A percentile compares a stretch with the other conserved stretches of the same genome.
Evolutionary conservation across 768 basidiomycete species (phyloP).

Genomic region (Obba rivulosa): DNA sequence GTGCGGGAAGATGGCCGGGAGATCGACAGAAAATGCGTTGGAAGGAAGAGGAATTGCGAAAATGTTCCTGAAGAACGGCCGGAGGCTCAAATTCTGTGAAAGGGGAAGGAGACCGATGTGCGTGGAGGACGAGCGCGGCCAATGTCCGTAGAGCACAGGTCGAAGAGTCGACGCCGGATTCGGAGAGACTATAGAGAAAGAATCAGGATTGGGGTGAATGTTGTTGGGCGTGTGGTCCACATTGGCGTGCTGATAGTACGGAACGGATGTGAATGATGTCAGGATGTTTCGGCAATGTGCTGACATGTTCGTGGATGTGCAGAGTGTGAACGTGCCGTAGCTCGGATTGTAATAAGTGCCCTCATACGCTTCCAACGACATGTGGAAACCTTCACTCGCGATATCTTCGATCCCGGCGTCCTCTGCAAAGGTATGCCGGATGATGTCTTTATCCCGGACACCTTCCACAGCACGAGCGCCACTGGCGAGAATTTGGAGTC

Average conservation of each 20-base stretch:
- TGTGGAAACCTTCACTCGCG: background rate
- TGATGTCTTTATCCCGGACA: too few relatives aligned
- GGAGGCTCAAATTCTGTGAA: too few relatives aligned
- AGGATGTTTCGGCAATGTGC: conserved; percentile 9
- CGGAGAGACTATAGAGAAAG: too few relatives aligned
- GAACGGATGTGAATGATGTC: conserved; percentile 6
- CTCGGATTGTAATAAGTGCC: conserved; percentile 14
- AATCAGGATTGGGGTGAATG: too few relatives aligned
- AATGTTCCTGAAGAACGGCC: conserved; percentile 14
- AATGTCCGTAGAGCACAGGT: conserved; percentile 7
- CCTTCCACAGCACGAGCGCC: too few relatives aligned
- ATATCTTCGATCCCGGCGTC: too few relatives aligned
- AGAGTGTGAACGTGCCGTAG: conserved; percentile 19
- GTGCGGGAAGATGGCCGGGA: conserved; percentile 26
- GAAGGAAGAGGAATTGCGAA: conserved; percentile 13
- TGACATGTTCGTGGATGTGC: conserved; percentile 10
- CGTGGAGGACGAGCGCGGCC: conserved; percentile 22
- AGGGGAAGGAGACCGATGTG: conserved; percentile 32
- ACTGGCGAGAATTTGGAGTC: too few relatives aligned
- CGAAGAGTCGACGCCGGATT: conserved; percentile 19
- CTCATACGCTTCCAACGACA: conserved; percentile 7
- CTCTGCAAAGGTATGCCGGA: too few relatives aligned
- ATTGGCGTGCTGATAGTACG: background rate
- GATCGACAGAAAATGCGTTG: conserved; percentile 17
- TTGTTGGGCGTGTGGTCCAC: too few relatives aligned